Evolutionary conservation across 169 alveolate genomes (phyloP).

Genomic region (Cryptosporidium canis): DNA sequence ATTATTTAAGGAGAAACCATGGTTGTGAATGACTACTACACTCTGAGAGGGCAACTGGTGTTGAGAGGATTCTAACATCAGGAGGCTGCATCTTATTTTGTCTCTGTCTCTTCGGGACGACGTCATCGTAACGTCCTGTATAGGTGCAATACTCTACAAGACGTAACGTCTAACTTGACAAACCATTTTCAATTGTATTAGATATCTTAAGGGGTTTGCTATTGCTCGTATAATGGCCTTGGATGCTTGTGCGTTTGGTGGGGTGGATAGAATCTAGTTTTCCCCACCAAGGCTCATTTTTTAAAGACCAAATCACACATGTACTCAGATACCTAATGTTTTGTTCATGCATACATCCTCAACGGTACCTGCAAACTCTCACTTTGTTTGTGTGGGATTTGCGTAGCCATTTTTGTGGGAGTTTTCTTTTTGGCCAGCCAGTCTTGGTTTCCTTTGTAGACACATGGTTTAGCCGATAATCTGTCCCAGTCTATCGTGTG

Average conservation of each 20-base stretch:
- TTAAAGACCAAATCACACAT: neutral
- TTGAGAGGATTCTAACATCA: conserved; percentile 8
- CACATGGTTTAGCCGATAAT: too few species aligned
- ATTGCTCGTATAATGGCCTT: neutral
- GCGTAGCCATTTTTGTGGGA: neutral
- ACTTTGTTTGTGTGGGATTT: neutral
- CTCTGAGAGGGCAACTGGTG: neutral
- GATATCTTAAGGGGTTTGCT: neutral
- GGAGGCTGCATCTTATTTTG: conserved; percentile 54
- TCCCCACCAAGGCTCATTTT: neutral
- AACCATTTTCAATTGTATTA: neutral
- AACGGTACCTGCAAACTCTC: neutral
- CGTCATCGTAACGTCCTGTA: conserved; percentile 76
- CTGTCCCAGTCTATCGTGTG: too few species aligned
- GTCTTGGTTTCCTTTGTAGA: neutral
- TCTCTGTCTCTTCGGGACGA: conserved; percentile 75
- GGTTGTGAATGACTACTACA: neutral
- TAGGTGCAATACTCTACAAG: conserved; percentile 73
- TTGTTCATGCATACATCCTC: neutral
- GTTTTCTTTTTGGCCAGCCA: neutral
- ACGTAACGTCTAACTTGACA: conserved; percentile 75
- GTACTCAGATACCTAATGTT: neutral
- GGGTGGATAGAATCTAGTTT: neutral
- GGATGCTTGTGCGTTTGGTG: neutral
- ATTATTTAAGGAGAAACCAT: neutral